Percentiles rank a stretch among this genome's conserved stretches.
These are phyloP conservation scores for Peribolospora baueri DNA, from an alignment of 768 basidiomycete genomes.

Conservation along the genomic window DNA sequence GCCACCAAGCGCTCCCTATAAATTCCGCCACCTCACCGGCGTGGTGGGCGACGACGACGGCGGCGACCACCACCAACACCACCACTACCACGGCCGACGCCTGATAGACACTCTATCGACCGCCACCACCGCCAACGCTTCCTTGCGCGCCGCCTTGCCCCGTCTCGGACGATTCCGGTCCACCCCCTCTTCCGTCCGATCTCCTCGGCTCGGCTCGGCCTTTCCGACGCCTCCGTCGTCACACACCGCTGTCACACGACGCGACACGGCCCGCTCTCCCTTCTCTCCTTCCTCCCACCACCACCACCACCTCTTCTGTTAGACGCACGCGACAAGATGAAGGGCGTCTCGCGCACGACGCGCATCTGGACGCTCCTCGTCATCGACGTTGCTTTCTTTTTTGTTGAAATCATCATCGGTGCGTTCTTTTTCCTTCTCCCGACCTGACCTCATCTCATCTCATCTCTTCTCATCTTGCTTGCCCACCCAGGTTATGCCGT, in stretches of 20 bases:
- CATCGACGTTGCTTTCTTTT: constrained; percentile 43
- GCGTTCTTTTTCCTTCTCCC: constrained; percentile 14
- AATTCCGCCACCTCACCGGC: too few species aligned
- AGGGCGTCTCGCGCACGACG: not conserved
- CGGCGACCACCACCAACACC: too few species aligned
- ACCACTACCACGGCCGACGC: too few species aligned
- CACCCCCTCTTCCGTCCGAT: too few species aligned
- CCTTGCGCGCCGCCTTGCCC: too few species aligned
- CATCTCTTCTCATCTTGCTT: not conserved
- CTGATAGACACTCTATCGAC: too few species aligned
- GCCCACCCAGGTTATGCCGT: constrained; percentile 56
- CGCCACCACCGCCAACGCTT: too few species aligned
- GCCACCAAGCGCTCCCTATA: too few species aligned
- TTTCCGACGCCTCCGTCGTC: not conserved
- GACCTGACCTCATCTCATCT: not conserved
- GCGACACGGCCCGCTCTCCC: not conserved
- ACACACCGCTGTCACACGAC: not conserved
- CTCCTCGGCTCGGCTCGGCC: too few species aligned
- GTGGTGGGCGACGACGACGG: too few species aligned
- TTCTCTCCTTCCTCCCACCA: not conserved
- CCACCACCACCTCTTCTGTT: not conserved
- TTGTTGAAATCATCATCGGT: constrained; percentile 51
- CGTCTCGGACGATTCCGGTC: too few species aligned
- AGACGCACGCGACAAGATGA: not conserved
- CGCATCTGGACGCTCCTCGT: constrained; percentile 32